Conservation (phyloP, 148 eudicot species). For the Heliamphora exappendiculata region DNA sequence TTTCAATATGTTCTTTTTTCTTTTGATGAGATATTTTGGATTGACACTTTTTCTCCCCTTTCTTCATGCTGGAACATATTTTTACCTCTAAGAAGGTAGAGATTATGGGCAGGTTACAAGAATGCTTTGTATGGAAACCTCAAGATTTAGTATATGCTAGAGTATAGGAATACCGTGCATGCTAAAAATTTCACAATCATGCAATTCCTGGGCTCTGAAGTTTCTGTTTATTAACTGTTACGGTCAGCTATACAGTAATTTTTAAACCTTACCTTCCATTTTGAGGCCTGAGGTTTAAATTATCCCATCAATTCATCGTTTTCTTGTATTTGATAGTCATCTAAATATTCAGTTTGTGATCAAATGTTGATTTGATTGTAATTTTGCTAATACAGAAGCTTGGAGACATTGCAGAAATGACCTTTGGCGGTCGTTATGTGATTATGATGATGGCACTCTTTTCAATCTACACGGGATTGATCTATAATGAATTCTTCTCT, state of each 20-base stretch:
- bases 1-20: not conserved
- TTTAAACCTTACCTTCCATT: not conserved
- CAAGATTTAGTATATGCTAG: not conserved
- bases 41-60: not conserved
- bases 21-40: not conserved
- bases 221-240: not conserved
- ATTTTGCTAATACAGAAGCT: constrained; percentile 34
- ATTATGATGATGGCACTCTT: constrained; percentile 44
- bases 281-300: not conserved
- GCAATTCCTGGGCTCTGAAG: not conserved
- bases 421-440: constrained; percentile 56
- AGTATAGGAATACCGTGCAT: not conserved
- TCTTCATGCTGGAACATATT: not conserved
- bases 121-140: not conserved
- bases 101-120: not conserved
- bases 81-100: not conserved
- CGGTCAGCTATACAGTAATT: not conserved
- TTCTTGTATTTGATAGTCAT: not conserved
- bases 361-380: constrained; percentile 1
- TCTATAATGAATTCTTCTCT: constrained; percentile 51
- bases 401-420: constrained; percentile 50
- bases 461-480: constrained; percentile 54
- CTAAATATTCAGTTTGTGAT: not conserved
- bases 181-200: not conserved
- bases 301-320: not conserved